A percentile compares a stretch with the other conserved stretches of the same genome.
Evolutionary conservation across 495 filamentous ascomycete genomes (phyloP).

Genomic region (Podospora sp.): DNA sequence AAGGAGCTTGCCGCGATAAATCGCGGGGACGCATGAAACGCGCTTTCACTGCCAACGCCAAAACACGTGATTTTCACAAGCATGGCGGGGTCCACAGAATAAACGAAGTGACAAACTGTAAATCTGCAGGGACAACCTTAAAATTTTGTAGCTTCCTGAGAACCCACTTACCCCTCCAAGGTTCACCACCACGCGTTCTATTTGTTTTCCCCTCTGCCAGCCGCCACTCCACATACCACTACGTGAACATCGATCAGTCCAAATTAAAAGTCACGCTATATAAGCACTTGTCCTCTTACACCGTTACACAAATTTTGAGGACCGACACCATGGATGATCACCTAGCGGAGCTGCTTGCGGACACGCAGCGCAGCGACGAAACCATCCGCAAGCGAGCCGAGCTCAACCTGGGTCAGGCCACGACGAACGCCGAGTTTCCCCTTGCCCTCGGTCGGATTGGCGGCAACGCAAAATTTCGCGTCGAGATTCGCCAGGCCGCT

Average conservation of each 20-base stretch:
- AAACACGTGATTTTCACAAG: constrained; percentile 1
- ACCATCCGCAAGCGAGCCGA: constrained; percentile 78
- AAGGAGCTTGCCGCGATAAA: too few species aligned
- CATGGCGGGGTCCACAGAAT: neutral
- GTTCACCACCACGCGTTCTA: neutral
- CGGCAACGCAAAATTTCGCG: constrained; percentile 65
- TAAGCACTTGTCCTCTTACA: too few species aligned
- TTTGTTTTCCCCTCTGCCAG: neutral
- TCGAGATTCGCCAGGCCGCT: constrained; percentile 79
- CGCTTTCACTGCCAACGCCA: constrained; percentile 11
- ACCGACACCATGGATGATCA: constrained; percentile 73
- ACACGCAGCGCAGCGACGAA: constrained; percentile 72
- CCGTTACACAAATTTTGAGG: neutral
- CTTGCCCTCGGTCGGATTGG: constrained; percentile 77
- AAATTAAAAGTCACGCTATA: neutral
- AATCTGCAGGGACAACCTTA: too few species aligned
- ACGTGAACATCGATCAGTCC: constrained; percentile 5
- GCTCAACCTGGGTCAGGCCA: constrained; percentile 67
- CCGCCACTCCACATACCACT: constrained; percentile 13
- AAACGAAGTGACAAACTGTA: neutral
- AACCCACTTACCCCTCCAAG: too few species aligned
- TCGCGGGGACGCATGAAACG: neutral
- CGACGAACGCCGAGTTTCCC: constrained; percentile 69
- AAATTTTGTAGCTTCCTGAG: too few species aligned
- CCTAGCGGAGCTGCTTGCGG: constrained; percentile 75